Base-by-base conservation (phyloP, 176 grass and related monocot species). In the Canna indica region DNA sequence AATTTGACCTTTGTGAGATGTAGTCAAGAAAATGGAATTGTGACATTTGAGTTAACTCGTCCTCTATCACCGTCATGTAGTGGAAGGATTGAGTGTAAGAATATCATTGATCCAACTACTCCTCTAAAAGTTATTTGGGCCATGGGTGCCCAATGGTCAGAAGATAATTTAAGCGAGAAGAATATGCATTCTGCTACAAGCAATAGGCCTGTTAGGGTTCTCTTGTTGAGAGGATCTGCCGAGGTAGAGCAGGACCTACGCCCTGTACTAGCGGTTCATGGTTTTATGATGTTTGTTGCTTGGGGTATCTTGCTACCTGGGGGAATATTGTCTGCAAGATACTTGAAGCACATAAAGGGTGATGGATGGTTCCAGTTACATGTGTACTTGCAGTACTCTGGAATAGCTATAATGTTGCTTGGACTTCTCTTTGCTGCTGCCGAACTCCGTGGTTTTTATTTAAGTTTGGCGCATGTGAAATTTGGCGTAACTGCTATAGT, bases 281-380 rank as follows among this genome's bases (percentile, higher is more conserved):
- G 89, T 20, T 99, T 93, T 77, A 85, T 99, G 77, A 99, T 93
- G 94, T 93, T 99, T 84, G 84, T 99, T 30, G 82, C 94, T 34
- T 93, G 86, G 88, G 94, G 86, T 15, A 79, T 93, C 53, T 83
- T 99, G 77, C 85, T 99, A 77, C 94, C 94, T 58, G 84, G 84
- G 48, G 89, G 86, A 57, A 85, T 93, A 87, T 57, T 99, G 67
- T 80, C 89, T 73, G 89, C 94, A 67, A 84, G 94, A 54, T 99
- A 90, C 78, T 78, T 99, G 83, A 99, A 90, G 73, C 91, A 83
- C 67, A 64, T 83, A 70, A 87, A 92, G 69, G 86, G 84, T 67
- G 81, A 96, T 71, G 82, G 86, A 33, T 93, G 89, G 94, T 99
- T 79, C 78, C 89, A 85, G 38, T 81, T 85, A 71, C 94, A 99